Conservation (phyloP, 192 early-diverging fungal genomes). For the Gaertneriomyces sp. region DNA sequence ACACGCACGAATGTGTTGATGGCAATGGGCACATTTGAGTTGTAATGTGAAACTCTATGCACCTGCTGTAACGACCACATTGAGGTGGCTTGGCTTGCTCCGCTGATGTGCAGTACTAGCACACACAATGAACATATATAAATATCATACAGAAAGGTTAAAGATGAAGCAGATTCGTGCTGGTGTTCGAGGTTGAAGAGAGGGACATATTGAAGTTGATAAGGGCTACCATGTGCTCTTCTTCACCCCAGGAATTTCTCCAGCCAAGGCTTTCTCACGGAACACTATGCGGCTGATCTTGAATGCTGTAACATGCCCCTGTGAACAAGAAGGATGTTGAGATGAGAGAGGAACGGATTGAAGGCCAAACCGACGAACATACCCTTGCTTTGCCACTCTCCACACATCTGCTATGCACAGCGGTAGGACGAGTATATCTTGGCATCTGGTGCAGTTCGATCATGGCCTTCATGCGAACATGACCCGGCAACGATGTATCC, state of each 20-base stretch:
- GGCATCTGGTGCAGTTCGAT: slow-evolving; percentile 47
- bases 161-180: too few species aligned
- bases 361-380: slow-evolving; percentile 1
- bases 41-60: background rate
- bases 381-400: slow-evolving; percentile 46
- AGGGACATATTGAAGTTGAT: too few species aligned
- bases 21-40: slow-evolving; percentile 71
- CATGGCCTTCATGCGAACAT: slow-evolving; percentile 40
- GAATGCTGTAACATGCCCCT: slow-evolving; percentile 41
- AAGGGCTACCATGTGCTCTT: slow-evolving; percentile 40
- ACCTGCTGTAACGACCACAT: too few species aligned
- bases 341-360: background rate
- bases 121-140: too few species aligned
- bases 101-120: too few species aligned
- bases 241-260: slow-evolving; percentile 49
- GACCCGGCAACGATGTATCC: slow-evolving; percentile 30
- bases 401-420: slow-evolving; percentile 40
- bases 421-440: slow-evolving; percentile 40
- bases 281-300: slow-evolving; percentile 50
- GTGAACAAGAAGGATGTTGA: background rate
- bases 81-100: too few species aligned
- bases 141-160: too few species aligned
- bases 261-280: slow-evolving; percentile 43
- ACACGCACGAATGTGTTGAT: slow-evolving; percentile 82
- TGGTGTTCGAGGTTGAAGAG: too few species aligned